Evolutionary conservation across 2,329 filamentous ascomycete species (phyloP).

Genomic region (Ophiostoma montium): DNA sequence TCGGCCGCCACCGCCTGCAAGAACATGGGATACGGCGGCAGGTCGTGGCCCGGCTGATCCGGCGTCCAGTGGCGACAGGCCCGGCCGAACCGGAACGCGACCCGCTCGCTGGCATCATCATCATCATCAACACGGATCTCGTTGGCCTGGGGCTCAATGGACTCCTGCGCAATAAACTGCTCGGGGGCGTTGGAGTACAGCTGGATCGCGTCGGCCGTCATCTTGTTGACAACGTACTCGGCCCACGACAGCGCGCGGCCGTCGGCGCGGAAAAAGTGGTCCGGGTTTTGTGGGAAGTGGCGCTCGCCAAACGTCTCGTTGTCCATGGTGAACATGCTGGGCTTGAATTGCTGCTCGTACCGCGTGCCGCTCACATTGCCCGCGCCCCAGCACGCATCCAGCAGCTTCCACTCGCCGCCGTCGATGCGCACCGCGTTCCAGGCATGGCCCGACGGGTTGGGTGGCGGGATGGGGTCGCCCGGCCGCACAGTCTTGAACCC

Average conservation of each 20-base stretch:
- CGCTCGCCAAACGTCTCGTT: slow-evolving; percentile 71
- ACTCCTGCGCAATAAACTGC: slow-evolving; percentile 40
- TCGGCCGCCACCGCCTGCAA: slow-evolving; percentile 52
- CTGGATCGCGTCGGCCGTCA: slow-evolving; percentile 32
- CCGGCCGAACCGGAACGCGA: slow-evolving; percentile 71
- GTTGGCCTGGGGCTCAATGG: slow-evolving; percentile 45
- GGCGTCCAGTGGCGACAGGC: slow-evolving; percentile 72
- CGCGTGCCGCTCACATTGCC: slow-evolving; percentile 46
- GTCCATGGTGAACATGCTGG: slow-evolving; percentile 40
- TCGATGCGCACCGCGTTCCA: slow-evolving; percentile 93
- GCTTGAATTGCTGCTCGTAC: slow-evolving; percentile 56
- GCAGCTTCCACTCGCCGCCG: slow-evolving; percentile 73
- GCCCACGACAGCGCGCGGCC: slow-evolving; percentile 59
- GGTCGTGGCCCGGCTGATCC: slow-evolving; percentile 50
- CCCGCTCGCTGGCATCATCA: slow-evolving; percentile 32
- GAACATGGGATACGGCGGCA: slow-evolving; percentile 56
- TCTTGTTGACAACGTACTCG: slow-evolving; percentile 59
- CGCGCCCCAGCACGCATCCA: slow-evolving; percentile 90
- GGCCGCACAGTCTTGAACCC: slow-evolving; percentile 50
- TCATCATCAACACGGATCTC: slow-evolving; percentile 31
- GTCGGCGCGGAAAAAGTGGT: slow-evolving; percentile 62
- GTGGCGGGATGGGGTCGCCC: slow-evolving; percentile 51
- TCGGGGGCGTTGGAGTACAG: slow-evolving; percentile 30
- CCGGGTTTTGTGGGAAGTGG: slow-evolving; percentile 61
- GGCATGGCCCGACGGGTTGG: slow-evolving; percentile 54